Evolutionary conservation across 2,329 filamentous ascomycete genomes (phyloP), one percentile per base, ranked within the genome.

Genomic region (Cytospora schulzeri): DNA sequence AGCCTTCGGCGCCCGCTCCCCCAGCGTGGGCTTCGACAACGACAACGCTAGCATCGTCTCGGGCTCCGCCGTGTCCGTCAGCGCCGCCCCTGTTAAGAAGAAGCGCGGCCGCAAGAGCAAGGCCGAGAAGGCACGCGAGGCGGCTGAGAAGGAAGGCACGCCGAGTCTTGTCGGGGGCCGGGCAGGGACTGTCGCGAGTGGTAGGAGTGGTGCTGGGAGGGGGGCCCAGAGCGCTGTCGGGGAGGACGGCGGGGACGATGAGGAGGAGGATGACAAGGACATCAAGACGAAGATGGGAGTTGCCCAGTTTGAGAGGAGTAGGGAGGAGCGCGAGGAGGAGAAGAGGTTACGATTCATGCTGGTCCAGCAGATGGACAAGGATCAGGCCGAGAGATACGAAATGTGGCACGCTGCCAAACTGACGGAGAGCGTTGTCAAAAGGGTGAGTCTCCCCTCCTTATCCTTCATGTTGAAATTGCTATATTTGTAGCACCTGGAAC

Each of bases 341-440:
- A 87, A 91, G 73, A 86, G 83, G 62, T 74, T 86, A 66, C 73
- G 83, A 59, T 85, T 83, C 24, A 84, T 91, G 75, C 79, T 91
- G 33, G 85, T 89, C 31, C 81, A 86, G 55, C 82, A 83, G 60
- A 88, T 93, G 75, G 85, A 88, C 57, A 75, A 77, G n/a, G 81
- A 86, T 26, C 90, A 93, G 74, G 86, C 87, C 69, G 82, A 86
- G 62, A 83, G 90, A 57, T 92, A 91, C 72, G 89, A 90, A 73
- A 82, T 85, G 26, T 93, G 87, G 84, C 84, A 89, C 66, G 85
- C 87, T 12, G 85, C 87, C 38, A 91, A 89, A 70, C 77, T 93
- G 50, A 84, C 86, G 26, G 88, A 89, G 68, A 83, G 87, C 8
- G 87, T 88, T 22, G 88, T 93, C 64, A 85, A 90, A 72, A 83